Evolutionary conservation across 139 green algal species (phyloP).

Genomic region (Zygnema cylindricum): DNA sequence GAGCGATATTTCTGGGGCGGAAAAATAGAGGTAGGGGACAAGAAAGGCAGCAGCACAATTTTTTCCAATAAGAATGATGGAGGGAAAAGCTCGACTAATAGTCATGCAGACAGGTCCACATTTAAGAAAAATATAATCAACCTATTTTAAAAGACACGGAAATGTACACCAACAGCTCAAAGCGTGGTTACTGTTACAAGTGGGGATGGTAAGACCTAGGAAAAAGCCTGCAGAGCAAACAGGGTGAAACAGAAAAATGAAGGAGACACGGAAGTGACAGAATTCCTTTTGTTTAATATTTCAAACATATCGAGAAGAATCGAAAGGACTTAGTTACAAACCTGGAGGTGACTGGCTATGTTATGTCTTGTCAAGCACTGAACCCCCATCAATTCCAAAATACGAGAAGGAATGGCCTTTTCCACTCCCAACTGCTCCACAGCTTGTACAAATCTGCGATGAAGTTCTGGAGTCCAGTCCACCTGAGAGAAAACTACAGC

Average conservation of each 20-base stretch:
- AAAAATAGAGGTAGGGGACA: too few relatives aligned
- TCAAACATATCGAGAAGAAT: too few relatives aligned
- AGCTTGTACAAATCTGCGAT: conserved; percentile 66
- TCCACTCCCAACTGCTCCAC: conserved; percentile 72
- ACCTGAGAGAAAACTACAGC: conserved; percentile 58
- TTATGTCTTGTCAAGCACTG: conserved; percentile 70
- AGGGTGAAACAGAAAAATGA: too few relatives aligned
- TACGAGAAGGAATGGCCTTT: conserved; percentile 70
- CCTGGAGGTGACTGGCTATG: conserved; percentile 73
- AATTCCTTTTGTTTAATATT: too few relatives aligned
- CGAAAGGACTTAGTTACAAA: too few relatives aligned
- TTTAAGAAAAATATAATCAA: too few relatives aligned
- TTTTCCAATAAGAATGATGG: conserved; percentile 1
- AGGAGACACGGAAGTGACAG: too few relatives aligned
- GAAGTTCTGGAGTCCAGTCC: conserved; percentile 72
- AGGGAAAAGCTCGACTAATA: not conserved
- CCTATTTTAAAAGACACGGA: too few relatives aligned
- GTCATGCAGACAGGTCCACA: not conserved
- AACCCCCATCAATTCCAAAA: conserved; percentile 71
- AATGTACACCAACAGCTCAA: too few relatives aligned
- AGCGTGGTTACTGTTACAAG: too few relatives aligned
- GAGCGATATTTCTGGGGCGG: conserved; percentile 65
- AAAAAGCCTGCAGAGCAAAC: too few relatives aligned
- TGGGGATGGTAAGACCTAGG: too few relatives aligned
- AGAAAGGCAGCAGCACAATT: not conserved